These are phyloP conservation scores for Chenopodium berlandieri DNA, from an alignment of 148 eudicot species.

Conservation along the genomic window DNA sequence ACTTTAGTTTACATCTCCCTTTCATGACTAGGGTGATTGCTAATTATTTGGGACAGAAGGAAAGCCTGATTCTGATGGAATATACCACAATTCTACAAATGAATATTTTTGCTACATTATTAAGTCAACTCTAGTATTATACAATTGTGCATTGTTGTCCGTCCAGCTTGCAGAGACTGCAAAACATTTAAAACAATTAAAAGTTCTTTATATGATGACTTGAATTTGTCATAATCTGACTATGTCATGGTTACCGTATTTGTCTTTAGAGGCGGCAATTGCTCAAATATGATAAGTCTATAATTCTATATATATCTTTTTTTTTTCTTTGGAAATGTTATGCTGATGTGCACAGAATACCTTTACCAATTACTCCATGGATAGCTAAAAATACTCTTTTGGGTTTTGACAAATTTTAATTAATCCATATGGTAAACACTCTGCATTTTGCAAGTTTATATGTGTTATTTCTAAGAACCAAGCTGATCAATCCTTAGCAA, in stretches of 20 bases:
- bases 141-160: background rate
- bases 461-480: background rate
- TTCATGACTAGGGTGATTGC: slow-evolving; percentile 1
- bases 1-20: slow-evolving; percentile 11
- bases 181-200: background rate
- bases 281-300: background rate
- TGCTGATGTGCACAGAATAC: background rate
- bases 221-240: background rate
- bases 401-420: background rate
- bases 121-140: background rate
- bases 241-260: background rate
- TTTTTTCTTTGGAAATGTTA: background rate
- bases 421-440: background rate
- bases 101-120: background rate
- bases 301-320: background rate
- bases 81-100: background rate
- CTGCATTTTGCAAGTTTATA: background rate
- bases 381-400: background rate
- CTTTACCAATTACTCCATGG: background rate
- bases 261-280: background rate
- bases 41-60: background rate
- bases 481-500: too few species aligned
- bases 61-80: slow-evolving; percentile 9
- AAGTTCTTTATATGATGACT: background rate
- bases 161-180: background rate